Evolutionary conservation across 2,329 filamentous ascomycete genomes (phyloP).

Genomic region (Erysiphe pisi): DNA sequence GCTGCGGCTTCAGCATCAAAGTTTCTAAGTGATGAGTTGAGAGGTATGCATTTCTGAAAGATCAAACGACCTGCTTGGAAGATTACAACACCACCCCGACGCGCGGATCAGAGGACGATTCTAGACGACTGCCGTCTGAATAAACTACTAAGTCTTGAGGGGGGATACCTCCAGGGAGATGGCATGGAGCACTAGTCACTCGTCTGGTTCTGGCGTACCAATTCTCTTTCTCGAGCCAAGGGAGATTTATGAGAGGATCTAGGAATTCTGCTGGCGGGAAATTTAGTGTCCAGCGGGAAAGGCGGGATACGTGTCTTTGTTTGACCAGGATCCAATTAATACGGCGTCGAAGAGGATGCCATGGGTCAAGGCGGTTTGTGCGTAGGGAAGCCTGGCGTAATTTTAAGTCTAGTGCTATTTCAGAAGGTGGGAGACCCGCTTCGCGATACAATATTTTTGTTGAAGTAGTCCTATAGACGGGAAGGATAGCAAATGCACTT

Average conservation of each 20-base stretch:
- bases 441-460: neutral
- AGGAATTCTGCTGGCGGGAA: neutral
- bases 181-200: neutral
- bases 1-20: too few species aligned
- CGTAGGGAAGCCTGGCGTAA: neutral
- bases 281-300: neutral
- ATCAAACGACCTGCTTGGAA: neutral
- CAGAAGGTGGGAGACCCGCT: neutral
- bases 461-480: slow-evolving; percentile 12
- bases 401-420: slow-evolving; percentile 7
- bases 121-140: neutral
- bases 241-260: neutral
- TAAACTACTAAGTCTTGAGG: too few species aligned
- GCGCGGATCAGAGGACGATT: neutral
- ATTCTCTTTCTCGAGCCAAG: neutral
- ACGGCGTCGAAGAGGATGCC: too few species aligned
- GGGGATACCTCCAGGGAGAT: slow-evolving; percentile 3
- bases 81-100: neutral
- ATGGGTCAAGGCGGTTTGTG: too few species aligned
- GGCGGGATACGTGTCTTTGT: neutral
- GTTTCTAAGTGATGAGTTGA: too few species aligned
- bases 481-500: neutral
- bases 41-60: too few species aligned
- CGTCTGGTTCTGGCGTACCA: slow-evolving; percentile 1
- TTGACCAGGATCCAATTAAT: neutral